Percentiles rank a stretch among this genome's conserved stretches.
phyloP scores from a whole-genome alignment of 2,329 filamentous ascomycete genomes.

The Parasarocladium wereldwijsianum region DNA sequence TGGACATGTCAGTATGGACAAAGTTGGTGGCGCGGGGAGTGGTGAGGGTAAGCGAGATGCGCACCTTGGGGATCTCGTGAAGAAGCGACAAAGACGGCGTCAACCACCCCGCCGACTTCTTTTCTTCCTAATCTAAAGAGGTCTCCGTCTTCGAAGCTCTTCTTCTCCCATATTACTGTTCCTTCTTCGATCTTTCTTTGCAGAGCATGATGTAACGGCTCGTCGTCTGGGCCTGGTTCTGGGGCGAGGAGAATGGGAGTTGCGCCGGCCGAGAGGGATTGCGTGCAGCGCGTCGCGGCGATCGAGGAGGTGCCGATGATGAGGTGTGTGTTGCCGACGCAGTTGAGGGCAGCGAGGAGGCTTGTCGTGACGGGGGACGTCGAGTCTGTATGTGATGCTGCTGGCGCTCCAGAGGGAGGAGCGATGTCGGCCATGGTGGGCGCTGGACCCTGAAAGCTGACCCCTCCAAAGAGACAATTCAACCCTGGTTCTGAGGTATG shows the following conservation, averaged over 20 bases:
- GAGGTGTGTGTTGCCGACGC: constrained; percentile 60
- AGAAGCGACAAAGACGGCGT: constrained; percentile 79
- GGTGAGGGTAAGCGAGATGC: constrained; percentile 5
- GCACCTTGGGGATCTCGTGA: constrained; percentile 26
- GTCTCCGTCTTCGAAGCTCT: constrained; percentile 55
- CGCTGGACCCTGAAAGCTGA: constrained; percentile 3
- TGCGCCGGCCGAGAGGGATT: constrained; percentile 71
- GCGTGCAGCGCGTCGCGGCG: constrained; percentile 68
- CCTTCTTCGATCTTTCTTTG: constrained; percentile 51
- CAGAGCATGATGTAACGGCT: constrained; percentile 37
- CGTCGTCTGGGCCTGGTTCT: constrained; percentile 27
- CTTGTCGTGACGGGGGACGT: constrained; percentile 23
- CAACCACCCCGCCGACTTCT: constrained; percentile 65
- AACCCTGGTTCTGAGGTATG: no score
- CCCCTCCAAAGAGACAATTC: no score
- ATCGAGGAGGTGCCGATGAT: constrained; percentile 77
- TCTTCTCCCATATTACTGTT: constrained; percentile 49
- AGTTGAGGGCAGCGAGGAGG: constrained; percentile 60
- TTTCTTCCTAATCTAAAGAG: constrained; percentile 63
- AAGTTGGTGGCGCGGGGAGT: neutral
- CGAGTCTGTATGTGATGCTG: neutral
- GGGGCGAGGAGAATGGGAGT: constrained; percentile 66
- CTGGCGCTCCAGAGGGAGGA: neutral
- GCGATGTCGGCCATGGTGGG: constrained; percentile 5
- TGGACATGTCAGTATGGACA: constrained; percentile 2